Evolutionary conservation across 1,139 yeast genomes (phyloP).

Genomic region (Arxiozyma slooffiae): DNA sequence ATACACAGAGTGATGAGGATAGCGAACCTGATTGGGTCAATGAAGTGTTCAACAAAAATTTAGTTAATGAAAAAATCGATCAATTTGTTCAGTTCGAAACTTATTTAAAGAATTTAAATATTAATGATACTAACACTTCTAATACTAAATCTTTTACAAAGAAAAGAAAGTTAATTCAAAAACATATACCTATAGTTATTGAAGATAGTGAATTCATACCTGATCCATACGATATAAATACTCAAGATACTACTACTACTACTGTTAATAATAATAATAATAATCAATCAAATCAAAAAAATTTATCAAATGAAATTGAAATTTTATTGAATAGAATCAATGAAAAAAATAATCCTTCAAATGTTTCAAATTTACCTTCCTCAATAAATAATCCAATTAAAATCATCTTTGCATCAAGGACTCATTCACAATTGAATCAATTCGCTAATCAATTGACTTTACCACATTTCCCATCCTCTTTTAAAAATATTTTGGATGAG

Average conservation of each 20-base stretch:
- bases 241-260: conserved; percentile 17
- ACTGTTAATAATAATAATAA: conserved; percentile 3
- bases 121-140: background rate
- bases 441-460: conserved; percentile 63
- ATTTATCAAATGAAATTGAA: conserved; percentile 39
- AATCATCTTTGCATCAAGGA: conserved; percentile 68
- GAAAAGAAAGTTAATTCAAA: conserved; percentile 9
- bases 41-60: conserved; percentile 34
- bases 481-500: conserved; percentile 29
- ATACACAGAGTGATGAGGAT: conserved; percentile 28
- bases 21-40: conserved; percentile 58
- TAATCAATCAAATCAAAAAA: background rate
- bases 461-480: conserved; percentile 57
- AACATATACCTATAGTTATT: conserved; percentile 17
- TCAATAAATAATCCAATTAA: conserved; percentile 36
- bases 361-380: background rate
- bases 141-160: conserved; percentile 2
- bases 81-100: conserved; percentile 34
- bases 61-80: conserved; percentile 29
- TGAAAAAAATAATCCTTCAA: conserved; percentile 3
- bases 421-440: conserved; percentile 83
- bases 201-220: conserved; percentile 23
- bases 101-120: conserved; percentile 11
- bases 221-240: conserved; percentile 31
- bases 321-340: conserved; percentile 36